A percentile compares a stretch with the other conserved stretches of the same genome.
phyloP scores from a whole-genome alignment of 257 asterid species.

The Nicotiana tabacum region DNA sequence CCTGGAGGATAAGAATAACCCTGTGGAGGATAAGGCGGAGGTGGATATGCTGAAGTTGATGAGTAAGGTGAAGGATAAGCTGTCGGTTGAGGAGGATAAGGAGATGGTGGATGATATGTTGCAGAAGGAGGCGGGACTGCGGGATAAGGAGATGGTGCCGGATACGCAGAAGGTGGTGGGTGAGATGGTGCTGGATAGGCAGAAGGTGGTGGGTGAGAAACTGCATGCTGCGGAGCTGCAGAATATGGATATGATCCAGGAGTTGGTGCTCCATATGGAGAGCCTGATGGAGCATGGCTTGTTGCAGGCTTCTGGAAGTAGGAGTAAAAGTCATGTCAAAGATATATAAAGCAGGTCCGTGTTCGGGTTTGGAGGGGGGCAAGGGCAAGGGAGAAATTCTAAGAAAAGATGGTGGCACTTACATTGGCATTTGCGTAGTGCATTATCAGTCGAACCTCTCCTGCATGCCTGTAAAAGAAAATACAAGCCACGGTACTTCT shows the following conservation, averaged over 20 bases:
- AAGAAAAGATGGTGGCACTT: slow-evolving; percentile 17
- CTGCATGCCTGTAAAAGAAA: slow-evolving; percentile 57
- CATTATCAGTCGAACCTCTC: slow-evolving; percentile 84
- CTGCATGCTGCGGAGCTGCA: slow-evolving; percentile 23
- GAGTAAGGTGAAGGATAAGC: slow-evolving; percentile 22
- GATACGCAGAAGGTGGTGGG: slow-evolving; percentile 27
- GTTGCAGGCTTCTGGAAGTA: slow-evolving; percentile 44
- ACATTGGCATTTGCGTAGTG: slow-evolving; percentile 69
- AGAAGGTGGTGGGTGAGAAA: slow-evolving; percentile 21
- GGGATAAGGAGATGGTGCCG: slow-evolving; percentile 22
- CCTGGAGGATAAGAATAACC: slow-evolving; percentile 39
- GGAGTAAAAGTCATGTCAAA: slow-evolving; percentile 4
- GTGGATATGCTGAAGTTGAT: slow-evolving; percentile 30
- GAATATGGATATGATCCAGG: slow-evolving; percentile 26
- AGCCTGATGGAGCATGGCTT: slow-evolving; percentile 32
- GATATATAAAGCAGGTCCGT: slow-evolving; percentile 7
- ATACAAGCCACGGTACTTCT: neutral
- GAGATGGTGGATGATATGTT: slow-evolving; percentile 23
- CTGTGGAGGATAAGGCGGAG: slow-evolving; percentile 25
- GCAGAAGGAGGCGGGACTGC: slow-evolving; percentile 24
- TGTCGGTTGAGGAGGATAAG: slow-evolving; percentile 21
- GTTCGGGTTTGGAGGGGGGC: neutral
- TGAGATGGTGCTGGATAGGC: slow-evolving; percentile 32
- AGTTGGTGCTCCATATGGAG: slow-evolving; percentile 19
- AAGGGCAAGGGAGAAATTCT: neutral